Base-by-base conservation (phyloP, 169 alveolate genomes). In the Plasmodium yoelii region DNA sequence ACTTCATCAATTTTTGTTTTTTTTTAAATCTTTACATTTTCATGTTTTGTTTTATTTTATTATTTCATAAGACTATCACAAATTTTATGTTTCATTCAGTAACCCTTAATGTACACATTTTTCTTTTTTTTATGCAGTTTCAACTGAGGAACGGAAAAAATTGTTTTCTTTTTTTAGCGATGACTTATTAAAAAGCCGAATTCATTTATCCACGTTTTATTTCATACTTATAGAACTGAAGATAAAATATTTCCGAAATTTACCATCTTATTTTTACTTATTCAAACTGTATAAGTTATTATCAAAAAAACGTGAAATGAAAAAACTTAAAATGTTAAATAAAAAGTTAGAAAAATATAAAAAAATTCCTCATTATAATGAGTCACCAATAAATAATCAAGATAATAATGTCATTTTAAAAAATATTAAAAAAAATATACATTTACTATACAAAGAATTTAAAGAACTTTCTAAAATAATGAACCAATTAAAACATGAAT, bases 151-250 rank as follows among this genome's bases (percentile, higher is more conserved):
- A 59, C 88, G 82, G 34, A 61, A 90, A 47, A 88, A 89, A 46
- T 67, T 90, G 18, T 65, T 73, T 57, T 80, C 91, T n/a, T 75
- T 92, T 12, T 92, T 92, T 53, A 93, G 93, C 67, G 84, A 88
- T 39, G 94, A 89, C 39, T 69, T 89, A 59, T 67, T 92, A 70
- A 68, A 70, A 42, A 51, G 68, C 34, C 91, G 87, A 39, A 77
- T 90, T 49, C 69, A 91, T 12, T 42, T 92, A 13, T 90, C 94
- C 10, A 94, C 89, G 74, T 84, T 92, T 59, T 92, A 92, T 19
- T 60, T 92, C 15, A 88, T 93, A 9, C 89, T 92, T 24, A 61
- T 90, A 12, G 93, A 92, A 87, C 69, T 92, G 34, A 92, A 89
- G 84, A 53, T 89, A 42, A 71, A 88, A 19, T 89, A 88, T 22